These are phyloP conservation scores for Blastocystis sp. DNA, from an alignment of 352 stramenopile species.

Conservation along the genomic window DNA sequence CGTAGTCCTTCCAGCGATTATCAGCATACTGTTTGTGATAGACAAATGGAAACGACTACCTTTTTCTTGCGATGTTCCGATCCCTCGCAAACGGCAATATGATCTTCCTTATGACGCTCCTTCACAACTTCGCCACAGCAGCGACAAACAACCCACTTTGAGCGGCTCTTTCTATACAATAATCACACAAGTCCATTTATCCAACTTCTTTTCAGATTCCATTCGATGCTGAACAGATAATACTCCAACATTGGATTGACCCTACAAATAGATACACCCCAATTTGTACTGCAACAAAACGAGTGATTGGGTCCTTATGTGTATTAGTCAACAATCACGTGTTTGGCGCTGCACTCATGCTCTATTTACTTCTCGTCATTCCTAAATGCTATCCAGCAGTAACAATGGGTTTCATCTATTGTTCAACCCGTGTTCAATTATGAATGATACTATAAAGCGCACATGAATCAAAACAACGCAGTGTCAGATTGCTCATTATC, in stretches of 20 bases:
- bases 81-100: not conserved
- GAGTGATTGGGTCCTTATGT: not conserved
- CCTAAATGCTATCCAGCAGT: not conserved
- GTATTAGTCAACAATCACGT: not conserved
- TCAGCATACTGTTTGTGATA: conserved; percentile 32
- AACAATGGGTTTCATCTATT: not conserved
- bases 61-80: conserved; percentile 19
- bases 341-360: not conserved
- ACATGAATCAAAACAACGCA: too few species aligned
- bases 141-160: conserved; percentile 24
- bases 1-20: conserved; percentile 14
- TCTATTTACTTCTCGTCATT: not conserved
- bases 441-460: too few species aligned
- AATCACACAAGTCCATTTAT: not conserved
- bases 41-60: not conserved
- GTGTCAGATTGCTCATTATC: too few species aligned
- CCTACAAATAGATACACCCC: not conserved
- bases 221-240: not conserved
- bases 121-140: conserved; percentile 17
- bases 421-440: too few species aligned
- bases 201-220: conserved; percentile 55
- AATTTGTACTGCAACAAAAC: not conserved
- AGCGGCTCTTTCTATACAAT: conserved; percentile 23
- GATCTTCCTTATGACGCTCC: conserved; percentile 29
- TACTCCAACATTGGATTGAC: not conserved